Base-by-base conservation (phyloP, 106 monocot species). In the Allium fistulosum region DNA sequence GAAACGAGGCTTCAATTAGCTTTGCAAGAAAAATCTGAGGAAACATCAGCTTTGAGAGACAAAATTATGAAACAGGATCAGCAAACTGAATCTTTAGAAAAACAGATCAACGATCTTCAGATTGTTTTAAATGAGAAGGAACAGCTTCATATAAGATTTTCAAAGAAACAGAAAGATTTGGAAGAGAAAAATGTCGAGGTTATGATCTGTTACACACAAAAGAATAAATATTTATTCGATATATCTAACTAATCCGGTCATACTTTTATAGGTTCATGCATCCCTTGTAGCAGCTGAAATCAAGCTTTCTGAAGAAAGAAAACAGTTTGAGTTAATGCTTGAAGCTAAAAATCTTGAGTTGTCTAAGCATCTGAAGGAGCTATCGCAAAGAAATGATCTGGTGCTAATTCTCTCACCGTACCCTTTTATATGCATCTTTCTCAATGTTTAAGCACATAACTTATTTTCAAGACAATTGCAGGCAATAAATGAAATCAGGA, bases 401-500 rank as follows among this genome's bases (percentile, higher is more conserved):
- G 97, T 90, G 72, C 65, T 79, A 47, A 6, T 60, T 17, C 73
- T 68, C 10, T 22, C 4, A 37, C 37, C 37, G 37, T 5, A 37
- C 37, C 5, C 37, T 37, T 37, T 37, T 37, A 22, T 48, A 46
- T 7, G 1, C 13, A 9, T 48, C 46, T 50, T 61, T 67, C 51
- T 58, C 9, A 13, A 50, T 58, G 14, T 60, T 67, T 50, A 13
- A 71, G 12, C 15, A 26, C 9, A 49, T 61, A 18, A 49, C 18
- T 68, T 61, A 61, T 51, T 13, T 28, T 61, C 27, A 14, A 12
- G 26, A 52, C 17, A 68, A 37, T 10, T 71, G 71, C 79, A 99
- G 99, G 99, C 99, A 66, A 90, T 99, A 47, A 99, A 99, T 80
- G 99, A 99, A 67, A 93, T 99, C 49, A 64, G 80, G 55, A 93